Evolutionary conservation across 345 rosid species (phyloP), one percentile per base, ranked within the genome.

Genomic region (Citrus trifoliata): DNA sequence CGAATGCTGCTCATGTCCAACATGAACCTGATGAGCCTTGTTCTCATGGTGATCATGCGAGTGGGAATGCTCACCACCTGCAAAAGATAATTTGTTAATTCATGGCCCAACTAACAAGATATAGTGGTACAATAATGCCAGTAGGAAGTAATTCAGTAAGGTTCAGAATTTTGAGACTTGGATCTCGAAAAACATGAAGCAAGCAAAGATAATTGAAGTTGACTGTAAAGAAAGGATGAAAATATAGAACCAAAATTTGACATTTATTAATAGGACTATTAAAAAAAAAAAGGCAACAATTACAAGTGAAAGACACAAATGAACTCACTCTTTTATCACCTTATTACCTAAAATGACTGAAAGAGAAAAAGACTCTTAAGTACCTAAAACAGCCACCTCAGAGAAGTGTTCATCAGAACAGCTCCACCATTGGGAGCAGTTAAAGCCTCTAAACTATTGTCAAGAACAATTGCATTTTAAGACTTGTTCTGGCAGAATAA

Each of bases 51-150:
- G 88, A 80, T 86, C 95, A 80, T 82, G 86, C 10, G 95, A 88
- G 77, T 96, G 97, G 78, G 94, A 86, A 85, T 90, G 93, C 32
- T 85, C 97, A 40, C 93, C 97, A 74, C 98, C 99, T 96, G 92
- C 82, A 85, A 68, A 74, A 59, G 76, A 77, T n/a, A 22, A 53
- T 55, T 30, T 25, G 70, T 74, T 75, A 38, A 64, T 72, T 59
- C 56, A 51, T 35, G 35, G 64, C 65, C 65, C 66, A 69, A 48
- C 63, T 60, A 63, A 78, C 62, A 62, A 42, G 76, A 22, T 60
- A 76, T 35, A 4, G 58, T 5, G 58, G 7, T 51, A 53, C 22
- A 53, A 53, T 19, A 53, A 53, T 53, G 58, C 22, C 19, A 18
- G 22, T 18, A 18, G 58, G 22, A 5, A 53, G 58, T 18, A 53